These are phyloP conservation scores for Spergularia bocconei DNA, from an alignment of 148 eudicot genomes.

Conservation along the genomic window DNA sequence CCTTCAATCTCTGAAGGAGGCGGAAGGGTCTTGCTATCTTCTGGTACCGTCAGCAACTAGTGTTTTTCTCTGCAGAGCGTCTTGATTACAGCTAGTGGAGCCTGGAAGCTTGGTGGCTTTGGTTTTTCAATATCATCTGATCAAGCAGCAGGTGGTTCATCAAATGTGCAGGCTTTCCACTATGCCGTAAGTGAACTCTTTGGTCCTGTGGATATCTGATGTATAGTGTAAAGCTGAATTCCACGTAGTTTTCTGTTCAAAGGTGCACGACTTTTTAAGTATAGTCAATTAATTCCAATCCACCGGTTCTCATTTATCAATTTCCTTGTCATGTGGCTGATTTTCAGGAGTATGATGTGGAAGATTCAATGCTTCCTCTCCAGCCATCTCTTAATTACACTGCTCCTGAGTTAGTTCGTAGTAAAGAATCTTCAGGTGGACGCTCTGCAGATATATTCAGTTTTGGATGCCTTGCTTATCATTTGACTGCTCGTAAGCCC, in stretches of 20 bases:
- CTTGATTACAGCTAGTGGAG: constrained; percentile 83
- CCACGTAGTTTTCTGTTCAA: neutral
- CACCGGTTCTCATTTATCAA: neutral
- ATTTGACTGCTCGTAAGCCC: constrained; percentile 83
- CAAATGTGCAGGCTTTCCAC: constrained; percentile 64
- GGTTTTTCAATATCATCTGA: constrained; percentile 83
- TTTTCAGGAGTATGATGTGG: constrained; percentile 90
- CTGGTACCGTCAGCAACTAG: neutral
- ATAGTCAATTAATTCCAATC: neutral
- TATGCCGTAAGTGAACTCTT: constrained; percentile 67
- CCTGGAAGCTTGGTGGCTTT: constrained; percentile 99
- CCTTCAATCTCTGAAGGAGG: neutral
- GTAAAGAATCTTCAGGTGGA: constrained; percentile 66
- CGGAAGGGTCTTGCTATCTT: constrained; percentile 4
- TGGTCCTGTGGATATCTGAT: constrained; percentile 5
- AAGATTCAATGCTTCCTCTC: constrained; percentile 89
- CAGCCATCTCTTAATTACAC: constrained; percentile 96
- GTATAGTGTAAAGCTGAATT: constrained; percentile 4
- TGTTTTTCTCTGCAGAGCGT: constrained; percentile 57
- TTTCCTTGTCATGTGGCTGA: constrained; percentile 12
- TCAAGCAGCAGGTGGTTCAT: constrained; percentile 55
- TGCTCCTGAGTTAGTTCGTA: constrained; percentile 93
- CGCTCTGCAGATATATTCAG: constrained; percentile 87
- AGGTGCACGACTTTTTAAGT: neutral
- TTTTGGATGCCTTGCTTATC: constrained; percentile 92